These are phyloP conservation scores for Globisporangium middletonii DNA, from an alignment of 352 stramenopile species.

Conservation along the genomic window DNA sequence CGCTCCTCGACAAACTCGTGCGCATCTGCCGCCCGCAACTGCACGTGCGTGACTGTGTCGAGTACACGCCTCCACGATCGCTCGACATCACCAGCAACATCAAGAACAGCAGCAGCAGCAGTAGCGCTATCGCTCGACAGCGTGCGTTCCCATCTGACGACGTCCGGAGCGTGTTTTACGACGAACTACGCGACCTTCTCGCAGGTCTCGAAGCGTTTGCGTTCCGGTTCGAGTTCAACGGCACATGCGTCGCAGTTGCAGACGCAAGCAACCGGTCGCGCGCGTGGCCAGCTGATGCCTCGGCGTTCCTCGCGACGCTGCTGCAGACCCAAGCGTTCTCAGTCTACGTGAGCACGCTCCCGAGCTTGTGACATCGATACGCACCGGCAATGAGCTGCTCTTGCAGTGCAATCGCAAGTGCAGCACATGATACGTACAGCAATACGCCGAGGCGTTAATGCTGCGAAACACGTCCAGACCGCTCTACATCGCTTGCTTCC, in stretches of 20 bases:
- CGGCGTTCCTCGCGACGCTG: conserved; percentile 36
- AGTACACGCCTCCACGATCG: conserved; percentile 5
- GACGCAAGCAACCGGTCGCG: conserved; percentile 33
- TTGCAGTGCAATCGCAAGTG: too few relatives aligned
- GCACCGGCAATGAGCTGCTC: too few relatives aligned
- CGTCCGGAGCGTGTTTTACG: conserved; percentile 30
- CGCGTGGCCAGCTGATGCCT: conserved; percentile 28
- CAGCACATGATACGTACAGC: too few relatives aligned
- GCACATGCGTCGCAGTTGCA: conserved; percentile 35
- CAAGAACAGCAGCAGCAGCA: neutral
- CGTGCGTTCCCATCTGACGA: conserved; percentile 17
- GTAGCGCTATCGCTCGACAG: neutral
- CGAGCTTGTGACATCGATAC: too few relatives aligned
- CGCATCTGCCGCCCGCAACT: conserved; percentile 30
- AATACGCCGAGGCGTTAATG: too few relatives aligned
- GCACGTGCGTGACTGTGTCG: conserved; percentile 28
- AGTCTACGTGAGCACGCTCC: conserved; percentile 20
- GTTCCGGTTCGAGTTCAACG: conserved; percentile 48
- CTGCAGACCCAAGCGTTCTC: conserved; percentile 61
- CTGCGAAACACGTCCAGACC: too few relatives aligned
- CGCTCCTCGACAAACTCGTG: conserved; percentile 37
- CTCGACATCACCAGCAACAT: neutral
- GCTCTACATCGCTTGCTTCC: too few relatives aligned
- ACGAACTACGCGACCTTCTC: conserved; percentile 37
- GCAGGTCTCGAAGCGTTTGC: conserved; percentile 43